Base-by-base conservation (phyloP, 2,329 filamentous ascomycete genomes). In the Aspergillus sp. region DNA sequence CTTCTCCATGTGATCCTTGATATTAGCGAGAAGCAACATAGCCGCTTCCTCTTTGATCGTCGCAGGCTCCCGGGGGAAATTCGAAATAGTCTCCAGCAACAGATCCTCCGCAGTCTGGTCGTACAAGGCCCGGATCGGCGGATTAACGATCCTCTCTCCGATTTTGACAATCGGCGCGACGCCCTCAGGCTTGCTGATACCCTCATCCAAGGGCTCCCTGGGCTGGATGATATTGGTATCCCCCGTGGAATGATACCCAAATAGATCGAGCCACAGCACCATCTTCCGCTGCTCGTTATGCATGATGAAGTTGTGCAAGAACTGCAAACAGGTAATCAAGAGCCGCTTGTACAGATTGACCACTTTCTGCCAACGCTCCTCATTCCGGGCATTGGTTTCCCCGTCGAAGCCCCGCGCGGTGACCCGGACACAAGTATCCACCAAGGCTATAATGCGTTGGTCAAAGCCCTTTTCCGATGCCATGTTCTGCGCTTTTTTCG, bases 271-370 rank as follows among this genome's bases (percentile, higher is more conserved):
- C 80, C 80, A 84, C 2, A 84, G 71, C 55, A 82, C 78, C 54
- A 83, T 71, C 57, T 84, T 83, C 35, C 79, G 70, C 49, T 80
- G 74, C 63, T 84, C 80, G 54, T 84, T 84, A 50, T 80, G 76
- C 58, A 80, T 80, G 41, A 82, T 79, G 42, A 83, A 74, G 52
- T 83, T 83, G 64, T 83, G 81, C 46, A 83, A 64, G 53, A 82
- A 82, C 58, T 83, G 81, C n/a, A 84, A 69, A 51, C 78, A 79
- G 2, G 79, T 82, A 46, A 83, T 82, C 56, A 83, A 69, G 12
- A 83, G 68, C 55, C 80, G 79, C 65, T 84, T 83, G 65, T 81
- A 83, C 3, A 79, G 74, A 57, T 80, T 81, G 51, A 83, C 78
- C 46, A 82, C 78, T 62, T 75, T 77, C 64, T 82, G 79, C 79